Base-by-base conservation (phyloP, 805 yeast genomes). In the Komagataella kurtzmanii region DNA sequence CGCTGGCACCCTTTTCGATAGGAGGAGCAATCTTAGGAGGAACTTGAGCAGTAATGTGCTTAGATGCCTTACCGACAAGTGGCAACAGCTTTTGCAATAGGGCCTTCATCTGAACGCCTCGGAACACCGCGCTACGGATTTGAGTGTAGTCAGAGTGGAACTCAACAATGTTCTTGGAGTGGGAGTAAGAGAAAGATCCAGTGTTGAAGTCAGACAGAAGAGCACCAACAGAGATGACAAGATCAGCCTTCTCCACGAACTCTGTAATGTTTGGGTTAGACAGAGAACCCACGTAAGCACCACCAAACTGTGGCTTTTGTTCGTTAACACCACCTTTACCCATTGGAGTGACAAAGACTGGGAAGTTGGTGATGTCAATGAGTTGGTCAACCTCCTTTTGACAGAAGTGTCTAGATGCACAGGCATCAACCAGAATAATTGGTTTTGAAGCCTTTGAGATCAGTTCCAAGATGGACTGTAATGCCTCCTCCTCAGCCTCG, bases 181-280 rank as follows among this genome's bases (percentile, higher is more conserved):
- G 82, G 53, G 83, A 76, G 71, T 83, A 83, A 44, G 88, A 80
- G 74, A 83, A 83, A 18, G 95, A 84, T 64, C 95, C 95, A 49
- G 96, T 87, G 76, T 87, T 87, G 80, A 84, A 88, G 69, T 87
- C 96, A 50, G 93, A 85, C 63, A 87, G 72, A 64, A 87, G 71
- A 50, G 89, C 90, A 67, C 96, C 96, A 59, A 86, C 76, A 40
- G 91, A 82, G 54, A 87, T 66, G 53, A 87, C 75, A 66, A 86
- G 74, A 69, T 87, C 96, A 46, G 90, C 75, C 46, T 76, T 64
- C 67, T 85, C 91, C 53, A 85, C 89, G 44, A 81, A 77, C 56
- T 77, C 80, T 64, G 81, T 80, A 51, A 85, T 88, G 56, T 75
- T 85, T 54, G 88, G 88, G 53, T 71, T 69, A 17, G 95, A 83